phyloP scores from a whole-genome alignment of 228 moss, liverwort and hornwort genomes.

The Sphagnum fallax region DNA sequence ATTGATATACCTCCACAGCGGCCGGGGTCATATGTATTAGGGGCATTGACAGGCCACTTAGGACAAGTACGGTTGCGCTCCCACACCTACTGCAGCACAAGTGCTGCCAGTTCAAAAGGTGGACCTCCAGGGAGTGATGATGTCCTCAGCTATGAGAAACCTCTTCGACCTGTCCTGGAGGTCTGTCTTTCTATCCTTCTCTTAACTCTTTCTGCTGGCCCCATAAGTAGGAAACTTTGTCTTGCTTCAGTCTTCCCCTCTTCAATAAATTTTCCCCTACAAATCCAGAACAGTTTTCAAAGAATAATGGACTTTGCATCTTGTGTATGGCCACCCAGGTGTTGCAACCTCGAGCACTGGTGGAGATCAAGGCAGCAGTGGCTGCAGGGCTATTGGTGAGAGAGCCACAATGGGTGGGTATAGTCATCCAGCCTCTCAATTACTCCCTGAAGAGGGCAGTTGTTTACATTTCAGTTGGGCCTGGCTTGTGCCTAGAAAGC shows the following conservation, averaged over 20 bases:
- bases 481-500: slow-evolving; percentile 53
- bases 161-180: slow-evolving; percentile 89
- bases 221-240: no score
- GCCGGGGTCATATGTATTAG: slow-evolving; percentile 88
- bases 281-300: no score
- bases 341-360: slow-evolving; percentile 73
- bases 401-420: slow-evolving; percentile 85
- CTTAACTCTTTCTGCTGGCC: neutral
- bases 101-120: slow-evolving; percentile 94
- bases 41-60: slow-evolving; percentile 86
- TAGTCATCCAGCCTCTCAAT: slow-evolving; percentile 68
- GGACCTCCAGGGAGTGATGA: slow-evolving; percentile 96
- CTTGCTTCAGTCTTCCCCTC: neutral
- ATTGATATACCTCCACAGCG: slow-evolving; percentile 67
- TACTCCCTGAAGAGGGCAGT: slow-evolving; percentile 71
- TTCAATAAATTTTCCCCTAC: neutral
- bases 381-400: slow-evolving; percentile 75
- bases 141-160: slow-evolving; percentile 86
- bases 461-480: slow-evolving; percentile 57
- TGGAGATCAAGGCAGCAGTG: slow-evolving; percentile 65
- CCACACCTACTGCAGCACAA: slow-evolving; percentile 86
- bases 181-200: slow-evolving; percentile 13
- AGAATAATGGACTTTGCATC: no score
- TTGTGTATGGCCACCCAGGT: slow-evolving; percentile 27
- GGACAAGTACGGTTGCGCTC: slow-evolving; percentile 90